These are phyloP conservation scores for Coemansia sp. DNA, from an alignment of 371 early-diverging fungal species.

Conservation along the genomic window DNA sequence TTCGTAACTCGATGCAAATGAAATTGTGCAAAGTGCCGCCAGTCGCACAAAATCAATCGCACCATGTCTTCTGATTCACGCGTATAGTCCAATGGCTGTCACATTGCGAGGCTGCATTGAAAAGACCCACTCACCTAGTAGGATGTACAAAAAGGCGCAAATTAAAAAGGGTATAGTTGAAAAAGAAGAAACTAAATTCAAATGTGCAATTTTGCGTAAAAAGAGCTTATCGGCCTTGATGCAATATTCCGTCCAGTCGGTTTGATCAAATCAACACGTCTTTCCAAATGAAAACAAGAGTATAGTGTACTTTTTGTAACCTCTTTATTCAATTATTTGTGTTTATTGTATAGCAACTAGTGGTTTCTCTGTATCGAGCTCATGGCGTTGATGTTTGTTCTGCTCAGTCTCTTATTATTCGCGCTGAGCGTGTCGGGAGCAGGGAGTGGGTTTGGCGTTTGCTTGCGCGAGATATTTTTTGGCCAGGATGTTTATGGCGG, in stretches of 20 bases:
- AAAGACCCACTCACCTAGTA: neutral
- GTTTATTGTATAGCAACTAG: neutral
- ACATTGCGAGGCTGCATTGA: too few relatives aligned
- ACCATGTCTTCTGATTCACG: too few relatives aligned
- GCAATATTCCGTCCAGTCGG: neutral
- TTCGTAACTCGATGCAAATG: too few relatives aligned
- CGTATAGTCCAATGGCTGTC: neutral
- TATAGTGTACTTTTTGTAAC: neutral
- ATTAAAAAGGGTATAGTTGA: neutral
- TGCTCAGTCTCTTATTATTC: neutral
- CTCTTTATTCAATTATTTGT: neutral
- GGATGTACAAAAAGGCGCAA: neutral
- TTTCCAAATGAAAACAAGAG: neutral
- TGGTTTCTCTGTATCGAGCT: neutral
- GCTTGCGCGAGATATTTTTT: slow-evolving; percentile 30
- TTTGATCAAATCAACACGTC: neutral
- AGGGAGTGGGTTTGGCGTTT: slow-evolving; percentile 8
- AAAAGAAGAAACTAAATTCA: neutral
- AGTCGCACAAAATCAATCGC: too few relatives aligned
- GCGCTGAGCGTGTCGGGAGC: neutral
- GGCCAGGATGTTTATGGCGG: slow-evolving; percentile 22
- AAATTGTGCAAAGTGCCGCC: too few relatives aligned
- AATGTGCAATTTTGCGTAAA: neutral
- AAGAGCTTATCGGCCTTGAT: neutral
- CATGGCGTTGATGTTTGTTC: neutral